These are phyloP conservation scores for Knufia fluminis DNA, from an alignment of 2,329 filamentous ascomycete species.

Conservation along the genomic window DNA sequence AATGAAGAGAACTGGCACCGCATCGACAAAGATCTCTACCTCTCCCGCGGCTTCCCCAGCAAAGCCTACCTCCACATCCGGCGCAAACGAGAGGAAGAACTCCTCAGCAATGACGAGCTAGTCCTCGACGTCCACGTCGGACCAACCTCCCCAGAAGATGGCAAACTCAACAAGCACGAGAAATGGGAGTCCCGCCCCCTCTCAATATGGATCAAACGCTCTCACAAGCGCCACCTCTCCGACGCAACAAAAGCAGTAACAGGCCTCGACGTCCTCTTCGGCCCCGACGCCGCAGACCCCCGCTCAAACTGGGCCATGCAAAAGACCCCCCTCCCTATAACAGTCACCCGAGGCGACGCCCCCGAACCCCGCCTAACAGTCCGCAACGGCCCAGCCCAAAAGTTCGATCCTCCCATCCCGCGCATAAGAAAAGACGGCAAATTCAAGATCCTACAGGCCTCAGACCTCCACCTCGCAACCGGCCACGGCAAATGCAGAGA, in stretches of 20 bases:
- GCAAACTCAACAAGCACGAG: constrained; percentile 47
- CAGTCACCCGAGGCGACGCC: constrained; percentile 44
- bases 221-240: constrained; percentile 60
- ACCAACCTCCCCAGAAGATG: constrained; percentile 58
- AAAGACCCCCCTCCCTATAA: constrained; percentile 63
- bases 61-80: constrained; percentile 74
- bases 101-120: constrained; percentile 63
- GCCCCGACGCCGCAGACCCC: constrained; percentile 83
- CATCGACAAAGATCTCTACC: constrained; percentile 80
- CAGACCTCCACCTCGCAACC: constrained; percentile 90
- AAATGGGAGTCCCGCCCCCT: constrained; percentile 69
- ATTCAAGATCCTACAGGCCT: constrained; percentile 95
- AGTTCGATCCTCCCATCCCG: constrained; percentile 59
- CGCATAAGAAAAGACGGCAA: constrained; percentile 79
- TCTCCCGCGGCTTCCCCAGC: constrained; percentile 62
- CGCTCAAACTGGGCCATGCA: constrained; percentile 74
- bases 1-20: constrained; percentile 67
- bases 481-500: constrained; percentile 80
- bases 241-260: constrained; percentile 69
- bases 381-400: constrained; percentile 55
- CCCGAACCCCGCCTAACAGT: constrained; percentile 69
- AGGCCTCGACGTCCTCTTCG: constrained; percentile 77
- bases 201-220: constrained; percentile 75
- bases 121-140: constrained; percentile 71
- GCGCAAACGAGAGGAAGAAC: constrained; percentile 77